These are phyloP conservation scores for Tolypocladium tropicale DNA, from an alignment of 2,329 filamentous ascomycete genomes.

Conservation along the genomic window DNA sequence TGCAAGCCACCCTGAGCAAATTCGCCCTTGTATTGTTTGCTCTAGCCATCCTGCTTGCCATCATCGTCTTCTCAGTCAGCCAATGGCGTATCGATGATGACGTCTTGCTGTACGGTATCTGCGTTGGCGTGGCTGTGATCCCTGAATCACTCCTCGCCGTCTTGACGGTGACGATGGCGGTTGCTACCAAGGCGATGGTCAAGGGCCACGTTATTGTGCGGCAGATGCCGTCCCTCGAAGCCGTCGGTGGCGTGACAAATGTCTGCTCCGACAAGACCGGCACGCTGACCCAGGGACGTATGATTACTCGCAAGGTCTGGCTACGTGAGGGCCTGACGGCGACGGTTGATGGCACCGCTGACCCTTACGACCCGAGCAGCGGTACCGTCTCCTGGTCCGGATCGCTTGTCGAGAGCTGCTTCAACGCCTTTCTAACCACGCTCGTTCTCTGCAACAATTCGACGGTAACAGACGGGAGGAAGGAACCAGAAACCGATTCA, in stretches of 20 bases:
- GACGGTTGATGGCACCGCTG: constrained; percentile 41
- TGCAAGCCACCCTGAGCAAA: constrained; percentile 78
- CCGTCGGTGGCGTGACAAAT: constrained; percentile 58
- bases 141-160: constrained; percentile 59
- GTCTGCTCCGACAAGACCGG: constrained; percentile 65
- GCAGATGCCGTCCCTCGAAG: constrained; percentile 54
- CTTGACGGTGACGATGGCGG: constrained; percentile 60
- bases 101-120: constrained; percentile 51
- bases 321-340: constrained; percentile 43
- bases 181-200: constrained; percentile 55
- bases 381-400: constrained; percentile 38
- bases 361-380: constrained; percentile 52
- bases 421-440: constrained; percentile 40
- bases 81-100: constrained; percentile 43
- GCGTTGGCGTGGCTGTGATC: constrained; percentile 53
- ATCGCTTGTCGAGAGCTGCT: constrained; percentile 25
- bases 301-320: constrained; percentile 55
- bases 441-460: constrained; percentile 54
- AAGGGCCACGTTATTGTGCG: constrained; percentile 55
- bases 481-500: constrained; percentile 34
- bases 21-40: constrained; percentile 73
- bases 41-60: constrained; percentile 51
- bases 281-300: constrained; percentile 55
- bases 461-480: constrained; percentile 36
- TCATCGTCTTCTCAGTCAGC: constrained; percentile 53